Evolutionary conservation across 352 stramenopile species (phyloP).

Genomic region (Peronospora farinosa): DNA sequence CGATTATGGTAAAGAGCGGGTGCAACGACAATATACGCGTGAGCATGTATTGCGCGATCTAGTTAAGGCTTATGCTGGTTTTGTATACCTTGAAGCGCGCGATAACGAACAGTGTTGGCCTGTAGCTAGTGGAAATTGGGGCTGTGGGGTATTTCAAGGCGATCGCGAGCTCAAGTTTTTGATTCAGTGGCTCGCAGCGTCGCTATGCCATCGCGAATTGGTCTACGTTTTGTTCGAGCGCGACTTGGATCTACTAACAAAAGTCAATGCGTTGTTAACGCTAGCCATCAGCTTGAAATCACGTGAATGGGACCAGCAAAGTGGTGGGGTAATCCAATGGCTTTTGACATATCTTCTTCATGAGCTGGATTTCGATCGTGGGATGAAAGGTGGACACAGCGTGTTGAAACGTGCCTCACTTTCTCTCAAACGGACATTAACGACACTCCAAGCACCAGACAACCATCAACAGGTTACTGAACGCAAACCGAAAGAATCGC

Average conservation of each 20-base stretch:
- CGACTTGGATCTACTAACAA: conserved; percentile 36
- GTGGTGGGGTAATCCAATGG: conserved; percentile 20
- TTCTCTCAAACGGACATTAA: conserved; percentile 20
- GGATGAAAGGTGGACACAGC: conserved; percentile 3
- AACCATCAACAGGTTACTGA: conserved; percentile 1
- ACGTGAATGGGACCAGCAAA: conserved; percentile 23
- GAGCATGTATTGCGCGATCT: conserved; percentile 56
- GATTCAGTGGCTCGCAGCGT: conserved; percentile 76
- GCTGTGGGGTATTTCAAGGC: conserved; percentile 69
- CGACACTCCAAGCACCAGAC: not conserved
- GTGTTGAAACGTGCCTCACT: conserved; percentile 16
- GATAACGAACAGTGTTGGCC: conserved; percentile 27
- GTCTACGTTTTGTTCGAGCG: conserved; percentile 60
- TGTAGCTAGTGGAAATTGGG: conserved; percentile 76
- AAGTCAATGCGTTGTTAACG: conserved; percentile 30
- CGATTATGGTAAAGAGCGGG: conserved; percentile 38
- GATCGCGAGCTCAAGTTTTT: conserved; percentile 76
- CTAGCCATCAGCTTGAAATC: conserved; percentile 14
- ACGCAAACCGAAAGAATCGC: conserved; percentile 5
- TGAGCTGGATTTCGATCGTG: conserved; percentile 8
- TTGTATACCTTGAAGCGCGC: conserved; percentile 34
- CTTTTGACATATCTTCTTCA: conserved; percentile 27
- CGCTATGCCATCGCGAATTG: conserved; percentile 37
- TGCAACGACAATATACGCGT: conserved; percentile 43
- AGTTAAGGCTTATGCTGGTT: conserved; percentile 61